A percentile compares a stretch with the other conserved stretches of the same genome.
Conservation (phyloP, 139 green algal genomes). For the Picochlorum sp. region DNA sequence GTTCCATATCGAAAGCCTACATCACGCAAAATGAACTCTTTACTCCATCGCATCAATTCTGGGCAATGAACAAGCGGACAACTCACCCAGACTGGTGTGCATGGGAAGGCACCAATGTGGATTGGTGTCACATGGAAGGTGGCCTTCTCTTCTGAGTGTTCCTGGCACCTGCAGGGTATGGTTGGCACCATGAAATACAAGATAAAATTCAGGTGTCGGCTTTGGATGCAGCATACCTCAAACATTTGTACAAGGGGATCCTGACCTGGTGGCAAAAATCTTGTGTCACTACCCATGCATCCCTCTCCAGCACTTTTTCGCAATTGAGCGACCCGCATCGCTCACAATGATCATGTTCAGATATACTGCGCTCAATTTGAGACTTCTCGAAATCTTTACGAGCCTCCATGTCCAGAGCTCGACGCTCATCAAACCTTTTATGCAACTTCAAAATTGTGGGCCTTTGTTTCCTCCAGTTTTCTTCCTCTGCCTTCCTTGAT, state of each 20-base stretch:
- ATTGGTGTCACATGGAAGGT: not conserved
- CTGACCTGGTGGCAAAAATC: not conserved
- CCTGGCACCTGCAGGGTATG: not conserved
- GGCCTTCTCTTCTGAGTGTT: not conserved
- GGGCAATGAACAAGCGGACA: not conserved
- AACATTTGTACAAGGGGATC: not conserved
- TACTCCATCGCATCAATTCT: not conserved
- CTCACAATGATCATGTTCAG: not conserved
- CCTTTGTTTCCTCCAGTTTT: not conserved
- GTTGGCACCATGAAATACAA: not conserved
- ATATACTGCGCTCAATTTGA: not conserved
- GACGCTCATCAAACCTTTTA: not conserved
- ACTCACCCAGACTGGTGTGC: not conserved
- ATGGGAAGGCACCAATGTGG: not conserved
- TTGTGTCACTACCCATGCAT: not conserved
- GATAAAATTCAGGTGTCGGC: not conserved
- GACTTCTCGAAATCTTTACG: not conserved
- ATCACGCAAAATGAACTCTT: not conserved
- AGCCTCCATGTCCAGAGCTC: not conserved
- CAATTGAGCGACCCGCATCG: not conserved
- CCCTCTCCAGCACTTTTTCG: not conserved
- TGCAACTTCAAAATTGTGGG: not conserved
- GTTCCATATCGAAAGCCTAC: not conserved
- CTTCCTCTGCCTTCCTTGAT: not conserved
- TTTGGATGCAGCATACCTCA: not conserved